Base-by-base conservation (phyloP, 331 rosid species). In the Dryas integrifolia region DNA sequence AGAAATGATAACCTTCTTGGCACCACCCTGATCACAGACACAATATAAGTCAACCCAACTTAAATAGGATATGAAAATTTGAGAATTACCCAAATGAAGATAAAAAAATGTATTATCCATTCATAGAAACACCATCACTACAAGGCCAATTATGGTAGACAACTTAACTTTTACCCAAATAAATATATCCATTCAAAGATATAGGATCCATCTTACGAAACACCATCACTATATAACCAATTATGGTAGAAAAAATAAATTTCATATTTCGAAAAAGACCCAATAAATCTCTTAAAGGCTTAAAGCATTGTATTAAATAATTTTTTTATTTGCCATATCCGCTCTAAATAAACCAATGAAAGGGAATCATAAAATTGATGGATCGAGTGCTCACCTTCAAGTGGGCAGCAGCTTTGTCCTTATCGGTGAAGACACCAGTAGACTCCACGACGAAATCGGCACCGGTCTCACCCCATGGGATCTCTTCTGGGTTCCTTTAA, bases 1-100 rank as follows among this genome's bases (percentile, higher is more conserved):
- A 71, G 97, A 91, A 70, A 91, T 91, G 46, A 91, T 85, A 80
- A 91, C 96, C 90, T 91, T 91, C 90, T 91, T 91, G 47, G 97
- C 97, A 79, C 97, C 97, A 58, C 96, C 97, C 97, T 91, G 71
- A 10, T 72, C 41, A 68, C 5, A 21, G 72, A 21, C 56, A 63
- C 75, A 65, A 65, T 14, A 60, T 76, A 67, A 76, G 50, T 83
- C 63, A 86, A 62, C 0, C 13, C n/a, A 0, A 3, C 2, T 4
- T 4, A 43, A 13, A 9, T 62, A 11, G 53, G 5, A 13, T 4
- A 0, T 0, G 24, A 5, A 14, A 0, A 35, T 14, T 3, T 6
- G 9, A 57, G 7, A 7, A 15, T 13, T 3, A 58, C 6, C 14
- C 24, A 65, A 10, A 2, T 1, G 1, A 3, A 51, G 3, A 40